Evolutionary conservation across 805 yeast genomes (phyloP).

Genomic region (Metschnikowia hibisci): DNA sequence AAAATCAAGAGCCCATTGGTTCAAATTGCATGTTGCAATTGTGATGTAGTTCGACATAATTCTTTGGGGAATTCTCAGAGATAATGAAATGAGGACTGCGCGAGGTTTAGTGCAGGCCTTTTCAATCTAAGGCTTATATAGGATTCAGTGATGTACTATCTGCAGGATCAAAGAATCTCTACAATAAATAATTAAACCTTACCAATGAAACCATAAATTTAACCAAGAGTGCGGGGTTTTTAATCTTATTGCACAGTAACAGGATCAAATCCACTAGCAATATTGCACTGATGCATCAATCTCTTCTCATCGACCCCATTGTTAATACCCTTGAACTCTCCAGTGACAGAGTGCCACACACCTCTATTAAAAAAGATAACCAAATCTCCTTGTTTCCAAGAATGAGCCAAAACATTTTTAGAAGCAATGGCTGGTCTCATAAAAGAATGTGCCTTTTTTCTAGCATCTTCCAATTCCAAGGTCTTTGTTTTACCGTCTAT

Average conservation of each 20-base stretch:
- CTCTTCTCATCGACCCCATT: conserved; percentile 66
- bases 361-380: conserved; percentile 87
- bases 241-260: conserved; percentile 7
- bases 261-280: conserved; percentile 79
- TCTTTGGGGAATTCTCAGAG: not conserved
- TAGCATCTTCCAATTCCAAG: conserved; percentile 66
- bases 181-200: too few species aligned
- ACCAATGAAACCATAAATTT: too few species aligned
- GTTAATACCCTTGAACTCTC: conserved; percentile 58
- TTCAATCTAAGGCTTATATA: too few species aligned
- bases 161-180: too few species aligned
- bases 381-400: conserved; percentile 80
- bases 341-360: conserved; percentile 89
- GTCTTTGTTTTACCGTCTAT: conserved; percentile 48
- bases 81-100: not conserved
- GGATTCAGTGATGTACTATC: too few species aligned
- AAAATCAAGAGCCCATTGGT: conserved; percentile 98
- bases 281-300: conserved; percentile 91
- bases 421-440: conserved; percentile 88
- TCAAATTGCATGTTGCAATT: conserved; percentile 87
- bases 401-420: conserved; percentile 68
- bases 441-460: conserved; percentile 63
- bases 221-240: too few species aligned
- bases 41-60: conserved; percentile 84
- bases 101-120: not conserved